Conservation (phyloP, 2,329 filamentous ascomycete species). For the Fusarium paranaense region DNA sequence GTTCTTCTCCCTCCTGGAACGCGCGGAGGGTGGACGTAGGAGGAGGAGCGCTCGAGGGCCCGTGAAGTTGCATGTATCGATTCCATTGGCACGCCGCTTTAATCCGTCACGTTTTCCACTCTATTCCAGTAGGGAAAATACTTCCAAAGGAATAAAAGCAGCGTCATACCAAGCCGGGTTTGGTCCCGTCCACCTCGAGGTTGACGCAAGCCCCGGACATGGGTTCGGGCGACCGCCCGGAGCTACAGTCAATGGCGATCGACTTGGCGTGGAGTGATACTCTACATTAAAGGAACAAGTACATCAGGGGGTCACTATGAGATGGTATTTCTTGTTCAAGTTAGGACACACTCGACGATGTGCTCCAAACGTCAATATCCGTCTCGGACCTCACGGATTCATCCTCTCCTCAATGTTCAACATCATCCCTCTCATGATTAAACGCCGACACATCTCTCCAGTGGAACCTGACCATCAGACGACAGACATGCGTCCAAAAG, state of each 20-base stretch:
- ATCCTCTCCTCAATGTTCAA: background rate
- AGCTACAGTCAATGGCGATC: background rate
- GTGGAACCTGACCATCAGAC: background rate
- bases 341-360: too few relatives aligned
- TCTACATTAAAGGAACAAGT: background rate
- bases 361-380: background rate
- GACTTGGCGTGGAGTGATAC: background rate
- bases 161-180: background rate
- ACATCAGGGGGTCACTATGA: background rate
- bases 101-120: too few relatives aligned
- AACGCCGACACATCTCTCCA: background rate
- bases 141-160: background rate
- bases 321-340: background rate
- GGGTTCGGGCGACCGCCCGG: slow-evolving; percentile 32
- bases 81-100: background rate
- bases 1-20: background rate
- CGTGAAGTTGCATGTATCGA: background rate
- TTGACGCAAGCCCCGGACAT: slow-evolving; percentile 30
- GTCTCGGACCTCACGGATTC: background rate
- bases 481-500: background rate
- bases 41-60: slow-evolving; percentile 1
- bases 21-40: slow-evolving; percentile 17
- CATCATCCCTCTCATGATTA: background rate
- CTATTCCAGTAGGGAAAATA: too few relatives aligned
- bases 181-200: background rate